Percentiles rank a stretch among this genome's conserved stretches.
Evolutionary conservation across 2,329 filamentous ascomycete species (phyloP).

Genomic region (Didymella exigua): DNA sequence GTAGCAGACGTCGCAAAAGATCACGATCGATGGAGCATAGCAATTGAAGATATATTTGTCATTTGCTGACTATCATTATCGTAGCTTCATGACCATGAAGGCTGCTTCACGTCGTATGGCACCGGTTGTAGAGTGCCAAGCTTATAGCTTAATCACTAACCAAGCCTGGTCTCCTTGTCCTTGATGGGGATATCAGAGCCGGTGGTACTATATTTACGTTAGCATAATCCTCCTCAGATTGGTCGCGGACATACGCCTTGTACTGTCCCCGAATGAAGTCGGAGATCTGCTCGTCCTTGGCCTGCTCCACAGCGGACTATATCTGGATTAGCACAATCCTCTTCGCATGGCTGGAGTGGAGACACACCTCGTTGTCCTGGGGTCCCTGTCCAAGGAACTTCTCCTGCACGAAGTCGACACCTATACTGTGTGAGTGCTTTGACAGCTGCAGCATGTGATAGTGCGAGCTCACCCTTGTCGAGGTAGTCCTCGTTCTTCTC

Average conservation of each 20-base stretch:
- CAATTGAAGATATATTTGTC: not conserved
- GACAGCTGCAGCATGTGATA: not conserved
- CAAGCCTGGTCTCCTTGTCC: conserved; percentile 65
- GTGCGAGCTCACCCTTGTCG: conserved; percentile 69
- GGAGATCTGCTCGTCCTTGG: conserved; percentile 79
- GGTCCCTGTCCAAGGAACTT: conserved; percentile 71
- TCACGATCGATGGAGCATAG: not conserved
- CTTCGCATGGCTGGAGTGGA: not conserved
- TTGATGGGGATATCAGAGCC: conserved; percentile 72
- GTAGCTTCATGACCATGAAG: conserved; percentile 16
- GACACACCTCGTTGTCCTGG: conserved; percentile 61
- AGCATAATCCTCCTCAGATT: too few species aligned
- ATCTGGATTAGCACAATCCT: conserved; percentile 15
- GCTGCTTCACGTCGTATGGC: conserved; percentile 10
- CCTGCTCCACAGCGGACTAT: conserved; percentile 72
- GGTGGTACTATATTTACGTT: too few species aligned
- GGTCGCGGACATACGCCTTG: too few species aligned
- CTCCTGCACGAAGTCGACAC: conserved; percentile 78
- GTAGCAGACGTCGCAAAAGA: not conserved
- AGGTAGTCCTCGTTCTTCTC: conserved; percentile 85
- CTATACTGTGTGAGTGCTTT: conserved; percentile 51
- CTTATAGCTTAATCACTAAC: conserved; percentile 7
- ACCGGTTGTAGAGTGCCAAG: not conserved
- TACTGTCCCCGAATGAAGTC: conserved; percentile 74
- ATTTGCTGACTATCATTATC: conserved; percentile 22